These are phyloP conservation scores for Rhizomucor miehei DNA, from an alignment of 371 early-diverging fungal genomes.

Conservation along the genomic window DNA sequence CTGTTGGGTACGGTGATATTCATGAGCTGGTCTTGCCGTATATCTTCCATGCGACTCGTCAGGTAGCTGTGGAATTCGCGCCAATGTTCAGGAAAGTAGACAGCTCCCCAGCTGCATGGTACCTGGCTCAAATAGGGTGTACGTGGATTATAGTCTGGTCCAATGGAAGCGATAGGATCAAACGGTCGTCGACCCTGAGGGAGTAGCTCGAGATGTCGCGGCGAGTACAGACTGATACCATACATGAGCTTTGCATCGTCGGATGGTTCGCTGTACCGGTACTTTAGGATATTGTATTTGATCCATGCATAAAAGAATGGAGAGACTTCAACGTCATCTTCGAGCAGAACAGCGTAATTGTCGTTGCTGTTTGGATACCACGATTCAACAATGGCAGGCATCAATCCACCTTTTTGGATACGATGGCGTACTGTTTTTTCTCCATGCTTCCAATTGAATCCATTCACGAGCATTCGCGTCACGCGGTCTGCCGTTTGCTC, in stretches of 20 bases:
- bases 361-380: slow-evolving; percentile 60
- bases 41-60: slow-evolving; percentile 44
- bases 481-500: slow-evolving; percentile 56
- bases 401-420: slow-evolving; percentile 58
- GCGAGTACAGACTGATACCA: slow-evolving; percentile 62
- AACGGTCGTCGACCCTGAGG: slow-evolving; percentile 51
- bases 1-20: slow-evolving; percentile 55
- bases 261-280: slow-evolving; percentile 43
- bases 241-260: slow-evolving; percentile 36
- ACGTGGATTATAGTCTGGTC: slow-evolving; percentile 31
- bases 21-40: slow-evolving; percentile 37
- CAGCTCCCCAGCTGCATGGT: slow-evolving; percentile 70
- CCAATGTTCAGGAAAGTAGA: slow-evolving; percentile 70
- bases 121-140: slow-evolving; percentile 56
- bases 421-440: slow-evolving; percentile 54
- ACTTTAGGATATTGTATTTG: slow-evolving; percentile 58
- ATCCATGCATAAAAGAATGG: slow-evolving; percentile 62
- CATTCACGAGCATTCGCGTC: slow-evolving; percentile 44
- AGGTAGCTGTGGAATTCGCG: slow-evolving; percentile 61
- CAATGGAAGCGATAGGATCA: slow-evolving; percentile 19
- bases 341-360: slow-evolving; percentile 61
- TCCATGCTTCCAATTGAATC: slow-evolving; percentile 51
- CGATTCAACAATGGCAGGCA: slow-evolving; percentile 64
- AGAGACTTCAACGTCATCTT: slow-evolving; percentile 69
- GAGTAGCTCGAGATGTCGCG: slow-evolving; percentile 52